Evolutionary conservation across 2,329 filamentous ascomycete genomes (phyloP), one percentile per base, ranked within the genome.

Genomic region (Pseudogymnoascus sp.): DNA sequence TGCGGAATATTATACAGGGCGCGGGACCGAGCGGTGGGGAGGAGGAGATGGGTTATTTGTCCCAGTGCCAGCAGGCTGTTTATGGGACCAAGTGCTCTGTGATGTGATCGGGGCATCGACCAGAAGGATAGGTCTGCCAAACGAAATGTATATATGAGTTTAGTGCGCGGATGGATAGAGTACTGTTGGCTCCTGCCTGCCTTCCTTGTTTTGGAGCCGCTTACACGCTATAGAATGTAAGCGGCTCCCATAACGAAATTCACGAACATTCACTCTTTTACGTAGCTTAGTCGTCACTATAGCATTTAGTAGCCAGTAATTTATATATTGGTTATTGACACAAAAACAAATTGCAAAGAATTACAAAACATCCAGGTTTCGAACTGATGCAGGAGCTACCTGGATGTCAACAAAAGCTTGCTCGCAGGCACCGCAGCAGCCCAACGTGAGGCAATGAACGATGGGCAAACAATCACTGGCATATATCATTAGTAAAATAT

Each of bases 11-110:
- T 68, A 76, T 78, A 61, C 77, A 77, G 3, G 59, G 59, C 11
- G 40, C n/a, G 5, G 76, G 80, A 47, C 42, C 69, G 7, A 68
- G 69, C 3, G 85, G 82, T 1, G 82, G 81, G 3, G 84, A 85
- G 4, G 89, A 91, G 64, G 90, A 92, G 60, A 84, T 86, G 23
- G 88, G 89, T 0, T 97, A 96, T 74, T 75, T 96, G 70, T 90
- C 93, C 65, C 83, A 86, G 71, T 84, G 84, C 63, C 77, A 79
- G 66, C 75, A 75, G 66, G 59, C 35, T 28, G 3, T 60, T 60
- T 60, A 60, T 60, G 59, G 35, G 4, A 78, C 70, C n/a, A 75
- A 75, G 61, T 84, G 81, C 68, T 65, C 63, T 37, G 65, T 82
- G n/a, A 82, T 83, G 80, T 84, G 73, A 63, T 3, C 28, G 7